phyloP scores from a whole-genome alignment of 495 filamentous ascomycete species.

The Penicillium crystallinum region DNA sequence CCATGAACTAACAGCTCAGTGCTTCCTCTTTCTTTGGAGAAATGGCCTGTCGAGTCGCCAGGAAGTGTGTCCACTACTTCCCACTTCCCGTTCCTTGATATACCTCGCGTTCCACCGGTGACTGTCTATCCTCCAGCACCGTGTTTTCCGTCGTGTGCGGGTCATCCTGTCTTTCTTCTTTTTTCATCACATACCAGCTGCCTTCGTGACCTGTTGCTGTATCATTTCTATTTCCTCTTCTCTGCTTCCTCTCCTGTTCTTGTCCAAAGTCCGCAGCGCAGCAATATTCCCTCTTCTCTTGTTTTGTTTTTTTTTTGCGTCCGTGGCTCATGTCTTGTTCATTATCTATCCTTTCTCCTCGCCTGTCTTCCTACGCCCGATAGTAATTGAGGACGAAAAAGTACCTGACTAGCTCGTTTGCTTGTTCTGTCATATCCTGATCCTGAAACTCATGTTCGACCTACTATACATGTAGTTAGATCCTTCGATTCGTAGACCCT shows the following conservation, averaged over 20 bases:
- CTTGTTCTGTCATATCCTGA: neutral
- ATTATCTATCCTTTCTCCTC: slow-evolving; percentile 26
- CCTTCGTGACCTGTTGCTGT: slow-evolving; percentile 9
- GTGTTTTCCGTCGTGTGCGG: slow-evolving; percentile 18
- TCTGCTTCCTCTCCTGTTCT: slow-evolving; percentile 29
- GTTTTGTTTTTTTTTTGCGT: slow-evolving; percentile 29
- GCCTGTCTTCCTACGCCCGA: slow-evolving; percentile 27
- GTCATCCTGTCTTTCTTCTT: slow-evolving; percentile 21
- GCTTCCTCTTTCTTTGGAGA: slow-evolving; percentile 1
- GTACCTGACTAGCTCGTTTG: slow-evolving; percentile 15
- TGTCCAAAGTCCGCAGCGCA: slow-evolving; percentile 42
- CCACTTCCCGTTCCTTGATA: neutral
- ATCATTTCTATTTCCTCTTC: slow-evolving; percentile 16
- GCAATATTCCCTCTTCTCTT: slow-evolving; percentile 41
- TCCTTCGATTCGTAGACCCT: neutral
- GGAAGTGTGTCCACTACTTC: neutral
- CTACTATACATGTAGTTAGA: neutral
- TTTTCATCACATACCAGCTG: slow-evolving; percentile 12
- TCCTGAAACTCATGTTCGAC: too few relatives aligned
- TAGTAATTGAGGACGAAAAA: slow-evolving; percentile 40
- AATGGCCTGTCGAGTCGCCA: neutral
- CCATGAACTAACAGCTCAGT: slow-evolving; percentile 21
- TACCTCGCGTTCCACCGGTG: neutral
- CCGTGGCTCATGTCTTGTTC: slow-evolving; percentile 26
- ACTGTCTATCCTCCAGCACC: neutral